Conservation (phyloP, 106 monocot species). For the Acorus gramineus region DNA sequence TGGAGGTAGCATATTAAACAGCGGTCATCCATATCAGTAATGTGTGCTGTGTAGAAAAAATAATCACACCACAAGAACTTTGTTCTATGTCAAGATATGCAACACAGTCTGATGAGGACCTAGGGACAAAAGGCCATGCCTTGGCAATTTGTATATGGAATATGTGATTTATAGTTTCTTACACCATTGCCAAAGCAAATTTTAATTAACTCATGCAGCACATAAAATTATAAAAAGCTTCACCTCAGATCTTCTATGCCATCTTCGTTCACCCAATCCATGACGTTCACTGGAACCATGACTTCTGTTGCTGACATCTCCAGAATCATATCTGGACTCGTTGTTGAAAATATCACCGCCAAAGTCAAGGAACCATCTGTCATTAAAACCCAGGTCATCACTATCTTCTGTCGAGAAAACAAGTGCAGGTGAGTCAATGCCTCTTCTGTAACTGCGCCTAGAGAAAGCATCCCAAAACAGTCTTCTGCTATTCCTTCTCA, state of each 20-base stretch:
- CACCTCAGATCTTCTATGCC: slow-evolving; percentile 67
- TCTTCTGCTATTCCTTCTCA: slow-evolving; percentile 53
- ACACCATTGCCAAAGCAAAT: neutral
- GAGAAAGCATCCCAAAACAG: slow-evolving; percentile 64
- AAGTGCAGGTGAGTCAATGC: slow-evolving; percentile 14
- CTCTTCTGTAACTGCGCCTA: slow-evolving; percentile 37
- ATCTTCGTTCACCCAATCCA: slow-evolving; percentile 28
- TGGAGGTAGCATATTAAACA: no score
- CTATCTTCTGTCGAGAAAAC: slow-evolving; percentile 18
- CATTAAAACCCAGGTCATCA: slow-evolving; percentile 34
- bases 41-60: no score
- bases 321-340: slow-evolving; percentile 23
- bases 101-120: no score
- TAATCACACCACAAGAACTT: no score
- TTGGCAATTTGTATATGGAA: no score
- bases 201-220: slow-evolving; percentile 13
- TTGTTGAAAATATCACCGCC: slow-evolving; percentile 34
- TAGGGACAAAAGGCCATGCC: no score
- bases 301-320: slow-evolving; percentile 23
- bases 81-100: no score
- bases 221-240: slow-evolving; percentile 23
- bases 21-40: no score
- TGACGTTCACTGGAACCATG: slow-evolving; percentile 18
- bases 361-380: slow-evolving; percentile 52
- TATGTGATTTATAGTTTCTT: no score